Evolutionary conservation across 2,329 filamentous ascomycete genomes (phyloP).

Genomic region (Periconia digitata): DNA sequence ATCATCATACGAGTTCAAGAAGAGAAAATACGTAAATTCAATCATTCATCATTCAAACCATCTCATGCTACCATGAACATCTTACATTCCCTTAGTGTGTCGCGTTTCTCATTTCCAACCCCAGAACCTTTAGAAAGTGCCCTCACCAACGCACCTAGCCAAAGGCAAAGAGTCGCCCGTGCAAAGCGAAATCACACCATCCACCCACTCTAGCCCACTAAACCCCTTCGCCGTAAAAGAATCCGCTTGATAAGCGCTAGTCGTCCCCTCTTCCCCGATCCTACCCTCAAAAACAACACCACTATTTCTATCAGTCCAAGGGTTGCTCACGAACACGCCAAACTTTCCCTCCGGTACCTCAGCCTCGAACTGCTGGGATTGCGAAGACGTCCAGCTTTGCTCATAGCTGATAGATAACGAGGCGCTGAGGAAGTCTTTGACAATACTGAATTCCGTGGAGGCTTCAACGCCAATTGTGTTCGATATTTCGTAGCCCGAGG

Average conservation of each 20-base stretch:
- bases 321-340: slow-evolving; percentile 46
- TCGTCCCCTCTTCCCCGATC: slow-evolving; percentile 29
- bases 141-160: slow-evolving; percentile 42
- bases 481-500: slow-evolving; percentile 38
- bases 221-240: slow-evolving; percentile 37
- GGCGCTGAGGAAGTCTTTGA: slow-evolving; percentile 29
- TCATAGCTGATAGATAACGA: slow-evolving; percentile 30
- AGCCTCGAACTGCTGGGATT: slow-evolving; percentile 35
- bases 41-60: too few relatives aligned
- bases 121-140: slow-evolving; percentile 21
- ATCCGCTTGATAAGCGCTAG: slow-evolving; percentile 37
- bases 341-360: slow-evolving; percentile 41
- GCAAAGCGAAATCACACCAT: slow-evolving; percentile 45
- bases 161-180: slow-evolving; percentile 41
- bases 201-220: slow-evolving; percentile 42
- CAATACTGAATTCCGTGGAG: slow-evolving; percentile 16
- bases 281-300: slow-evolving; percentile 41
- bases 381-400: slow-evolving; percentile 35
- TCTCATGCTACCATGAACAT: too few relatives aligned
- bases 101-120: not conserved
- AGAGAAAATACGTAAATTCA: too few relatives aligned
- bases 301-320: slow-evolving; percentile 33
- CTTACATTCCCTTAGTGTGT: too few relatives aligned
- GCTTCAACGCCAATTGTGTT: slow-evolving; percentile 35
- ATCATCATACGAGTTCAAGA: too few relatives aligned